These are phyloP conservation scores for Hemerocallis citrina DNA, from an alignment of 106 monocot species.

Conservation along the genomic window DNA sequence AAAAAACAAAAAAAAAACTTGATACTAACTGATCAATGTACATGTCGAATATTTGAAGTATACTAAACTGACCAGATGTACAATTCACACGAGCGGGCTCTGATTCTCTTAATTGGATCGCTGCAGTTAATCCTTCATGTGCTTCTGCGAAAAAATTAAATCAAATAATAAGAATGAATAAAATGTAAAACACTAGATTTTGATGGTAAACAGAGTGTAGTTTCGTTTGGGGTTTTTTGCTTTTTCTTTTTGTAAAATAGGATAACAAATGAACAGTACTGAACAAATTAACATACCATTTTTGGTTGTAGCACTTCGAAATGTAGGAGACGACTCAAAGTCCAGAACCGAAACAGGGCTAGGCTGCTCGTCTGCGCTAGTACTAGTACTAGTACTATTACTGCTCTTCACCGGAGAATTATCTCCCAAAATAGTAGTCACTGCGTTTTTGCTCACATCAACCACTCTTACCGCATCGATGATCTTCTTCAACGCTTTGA, in stretches of 20 bases:
- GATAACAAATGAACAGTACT: neutral
- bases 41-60: neutral
- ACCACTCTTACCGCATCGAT: constrained; percentile 46
- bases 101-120: constrained; percentile 17
- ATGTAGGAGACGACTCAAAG: constrained; percentile 30
- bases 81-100: constrained; percentile 18
- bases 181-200: neutral
- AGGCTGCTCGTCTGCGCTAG: constrained; percentile 25
- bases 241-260: neutral
- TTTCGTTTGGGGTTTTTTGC: too few species aligned
- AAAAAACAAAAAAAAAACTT: too few species aligned
- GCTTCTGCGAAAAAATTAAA: constrained; percentile 10
- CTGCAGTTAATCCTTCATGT: neutral
- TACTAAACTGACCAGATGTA: constrained; percentile 4
- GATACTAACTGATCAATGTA: neutral
- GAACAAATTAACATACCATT: neutral
- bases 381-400: neutral
- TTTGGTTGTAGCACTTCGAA: constrained; percentile 8
- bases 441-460: constrained; percentile 8
- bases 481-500: constrained; percentile 53
- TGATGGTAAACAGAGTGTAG: neutral
- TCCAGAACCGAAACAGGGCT: constrained; percentile 71
- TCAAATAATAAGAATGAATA: neutral
- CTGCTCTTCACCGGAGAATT: constrained; percentile 5
- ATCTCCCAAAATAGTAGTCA: neutral